Evolutionary conservation across 2,329 filamentous ascomycete species (phyloP), one percentile per base, ranked within the genome.

Genomic region (Corynespora cassiicola): DNA sequence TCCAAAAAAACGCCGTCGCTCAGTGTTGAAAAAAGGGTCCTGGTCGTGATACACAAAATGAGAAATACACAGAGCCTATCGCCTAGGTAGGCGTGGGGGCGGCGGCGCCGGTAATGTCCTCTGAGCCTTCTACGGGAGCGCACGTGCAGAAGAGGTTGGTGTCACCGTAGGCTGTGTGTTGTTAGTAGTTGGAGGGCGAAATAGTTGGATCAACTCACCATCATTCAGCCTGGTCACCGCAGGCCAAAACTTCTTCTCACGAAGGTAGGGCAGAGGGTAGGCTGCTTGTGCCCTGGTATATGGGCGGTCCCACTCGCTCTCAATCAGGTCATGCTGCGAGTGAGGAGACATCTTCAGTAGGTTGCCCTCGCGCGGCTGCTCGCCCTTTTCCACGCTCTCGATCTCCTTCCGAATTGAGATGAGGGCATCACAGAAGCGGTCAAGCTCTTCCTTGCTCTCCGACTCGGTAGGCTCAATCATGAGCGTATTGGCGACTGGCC

Each of bases 381-480:
- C 80, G 42, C 91, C 91, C 47, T 87, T 81, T 71, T 96, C 92
- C 14, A 97, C 74, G 34, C 86, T 87, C 20, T 81, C 79, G 56
- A 97, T 96, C 72, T 97, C 92, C 42, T 81, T 70, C 12, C 92
- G 82, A 63, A 97, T 97, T 39, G 82, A 82, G 56, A 97, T 88
- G 26, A 97, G 76, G 0, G 92, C 90, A 50, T 96, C 87, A 46
- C 90, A 88, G 76, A 96, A 96, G 15, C 92, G 86, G 69, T 96
- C 92, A 2, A 97, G 81, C 75, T 97, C 92, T 47, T 86, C 86
- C 68, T 94, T 91, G 70, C 82, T 88, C 76, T 97, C 92, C 10
- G 86, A 91, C 73, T 96, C 92, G 0, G 92, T 97, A 2, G 92
- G 92, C 75, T 97, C 92, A 52, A 97, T 95, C 92, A 97, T 97